Conservation (phyloP, 1,284 basidiomycete genomes). For the Cryptococcus depauperatus region DNA sequence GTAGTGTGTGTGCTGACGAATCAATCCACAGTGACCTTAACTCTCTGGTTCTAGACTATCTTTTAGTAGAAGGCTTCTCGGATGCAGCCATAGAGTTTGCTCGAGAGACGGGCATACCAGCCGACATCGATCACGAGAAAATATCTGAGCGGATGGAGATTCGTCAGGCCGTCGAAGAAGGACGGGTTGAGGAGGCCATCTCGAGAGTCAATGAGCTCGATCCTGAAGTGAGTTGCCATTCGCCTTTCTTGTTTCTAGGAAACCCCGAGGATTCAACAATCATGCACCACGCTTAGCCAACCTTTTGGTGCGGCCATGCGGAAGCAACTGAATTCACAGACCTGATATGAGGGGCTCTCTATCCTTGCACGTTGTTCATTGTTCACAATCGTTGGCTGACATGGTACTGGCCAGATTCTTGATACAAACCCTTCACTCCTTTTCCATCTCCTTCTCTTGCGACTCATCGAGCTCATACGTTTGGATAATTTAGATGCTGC, state of each 20-base stretch:
- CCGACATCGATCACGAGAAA: constrained; percentile 69
- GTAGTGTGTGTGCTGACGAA: constrained; percentile 20
- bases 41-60: constrained; percentile 93
- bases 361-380: constrained; percentile 3
- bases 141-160: constrained; percentile 93
- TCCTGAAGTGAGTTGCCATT: constrained; percentile 70
- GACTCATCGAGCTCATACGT: constrained; percentile 89
- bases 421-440: constrained; percentile 80
- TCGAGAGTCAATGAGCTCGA: constrained; percentile 88
- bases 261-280: constrained; percentile 67
- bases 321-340: constrained; percentile 46
- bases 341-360: constrained; percentile 45
- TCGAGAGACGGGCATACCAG: constrained; percentile 66
- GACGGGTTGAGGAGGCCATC: constrained; percentile 90
- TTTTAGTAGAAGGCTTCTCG: constrained; percentile 95
- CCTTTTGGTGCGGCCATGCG: constrained; percentile 41
- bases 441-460: constrained; percentile 89
- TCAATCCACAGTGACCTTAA: constrained; percentile 68
- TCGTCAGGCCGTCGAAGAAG: constrained; percentile 83
- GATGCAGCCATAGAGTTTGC: constrained; percentile 91
- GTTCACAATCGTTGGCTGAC: constrained; percentile 4
- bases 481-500: constrained; percentile 70
- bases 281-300: constrained; percentile 99
- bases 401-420: constrained; percentile 63
- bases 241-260: background rate